Conservation (phyloP, 257 asterid species). For the Gardenia jasminoides region DNA sequence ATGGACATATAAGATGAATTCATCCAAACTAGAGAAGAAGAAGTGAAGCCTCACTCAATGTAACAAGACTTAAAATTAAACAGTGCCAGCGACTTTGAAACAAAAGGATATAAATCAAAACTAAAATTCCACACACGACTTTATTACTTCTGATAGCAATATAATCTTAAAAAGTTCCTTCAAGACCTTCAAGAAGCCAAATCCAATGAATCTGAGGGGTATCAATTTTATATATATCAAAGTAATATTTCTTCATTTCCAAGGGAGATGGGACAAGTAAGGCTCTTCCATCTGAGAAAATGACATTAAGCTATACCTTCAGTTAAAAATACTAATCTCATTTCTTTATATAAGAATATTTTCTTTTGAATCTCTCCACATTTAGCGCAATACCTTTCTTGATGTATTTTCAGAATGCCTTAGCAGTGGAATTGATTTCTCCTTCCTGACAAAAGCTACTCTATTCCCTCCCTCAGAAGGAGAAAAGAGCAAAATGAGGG, state of each 20-base stretch:
- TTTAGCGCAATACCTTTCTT: background rate
- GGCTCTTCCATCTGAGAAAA: background rate
- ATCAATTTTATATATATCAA: no score
- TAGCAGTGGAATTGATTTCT: background rate
- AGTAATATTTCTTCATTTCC: no score
- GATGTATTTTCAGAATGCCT: background rate
- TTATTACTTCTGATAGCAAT: background rate
- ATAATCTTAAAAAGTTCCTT: background rate
- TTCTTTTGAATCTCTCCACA: background rate
- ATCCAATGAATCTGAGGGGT: background rate
- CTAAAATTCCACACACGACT: background rate
- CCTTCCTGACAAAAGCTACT: background rate
- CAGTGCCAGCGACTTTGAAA: background rate
- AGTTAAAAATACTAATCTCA: no score
- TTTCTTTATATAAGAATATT: background rate
- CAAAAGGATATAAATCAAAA: background rate
- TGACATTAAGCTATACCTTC: background rate
- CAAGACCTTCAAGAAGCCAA: background rate
- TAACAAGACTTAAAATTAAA: constrained; percentile 4
- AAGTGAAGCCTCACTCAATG: background rate
- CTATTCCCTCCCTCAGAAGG: background rate
- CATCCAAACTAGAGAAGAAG: background rate
- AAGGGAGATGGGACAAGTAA: background rate
- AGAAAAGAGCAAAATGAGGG: background rate
- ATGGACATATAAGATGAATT: background rate